phyloP scores from a whole-genome alignment of 352 stramenopile species.

The Globisporangium heterothallicum region DNA sequence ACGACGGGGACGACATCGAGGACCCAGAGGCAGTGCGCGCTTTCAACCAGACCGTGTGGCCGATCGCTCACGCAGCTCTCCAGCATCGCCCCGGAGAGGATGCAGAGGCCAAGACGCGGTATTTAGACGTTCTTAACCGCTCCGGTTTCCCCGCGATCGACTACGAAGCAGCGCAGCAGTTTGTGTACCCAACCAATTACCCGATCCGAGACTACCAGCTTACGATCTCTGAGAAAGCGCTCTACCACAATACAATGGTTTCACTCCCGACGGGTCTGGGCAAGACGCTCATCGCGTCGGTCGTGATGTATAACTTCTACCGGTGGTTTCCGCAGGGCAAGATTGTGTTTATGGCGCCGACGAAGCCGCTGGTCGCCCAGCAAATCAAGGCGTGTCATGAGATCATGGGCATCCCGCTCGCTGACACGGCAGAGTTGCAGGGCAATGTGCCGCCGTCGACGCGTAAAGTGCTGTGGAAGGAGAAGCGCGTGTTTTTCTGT shows the following conservation, averaged over 20 bases:
- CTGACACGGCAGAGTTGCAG: constrained; percentile 80
- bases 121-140: constrained; percentile 36
- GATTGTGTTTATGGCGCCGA: constrained; percentile 98
- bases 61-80: constrained; percentile 13
- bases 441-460: constrained; percentile 65
- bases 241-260: constrained; percentile 98
- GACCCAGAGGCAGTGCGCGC: neutral
- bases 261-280: constrained; percentile 97
- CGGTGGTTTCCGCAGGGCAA: constrained; percentile 95
- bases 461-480: constrained; percentile 86
- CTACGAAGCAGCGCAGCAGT: constrained; percentile 49
- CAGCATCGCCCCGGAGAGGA: constrained; percentile 44
- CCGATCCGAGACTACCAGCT: constrained; percentile 93
- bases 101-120: constrained; percentile 42
- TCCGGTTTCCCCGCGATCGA: constrained; percentile 51
- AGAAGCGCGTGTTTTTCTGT: constrained; percentile 97
- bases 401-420: constrained; percentile 92
- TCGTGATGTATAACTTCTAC: constrained; percentile 99
- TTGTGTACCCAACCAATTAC: constrained; percentile 90
- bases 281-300: constrained; percentile 99
- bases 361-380: constrained; percentile 96
- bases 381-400: constrained; percentile 96
- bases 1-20: constrained; percentile 8
- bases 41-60: neutral
- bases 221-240: constrained; percentile 87